Percentiles rank a stretch among this genome's conserved stretches.
phyloP scores from a whole-genome alignment of 768 basidiomycete species.

The Tephrocybe sp. region DNA sequence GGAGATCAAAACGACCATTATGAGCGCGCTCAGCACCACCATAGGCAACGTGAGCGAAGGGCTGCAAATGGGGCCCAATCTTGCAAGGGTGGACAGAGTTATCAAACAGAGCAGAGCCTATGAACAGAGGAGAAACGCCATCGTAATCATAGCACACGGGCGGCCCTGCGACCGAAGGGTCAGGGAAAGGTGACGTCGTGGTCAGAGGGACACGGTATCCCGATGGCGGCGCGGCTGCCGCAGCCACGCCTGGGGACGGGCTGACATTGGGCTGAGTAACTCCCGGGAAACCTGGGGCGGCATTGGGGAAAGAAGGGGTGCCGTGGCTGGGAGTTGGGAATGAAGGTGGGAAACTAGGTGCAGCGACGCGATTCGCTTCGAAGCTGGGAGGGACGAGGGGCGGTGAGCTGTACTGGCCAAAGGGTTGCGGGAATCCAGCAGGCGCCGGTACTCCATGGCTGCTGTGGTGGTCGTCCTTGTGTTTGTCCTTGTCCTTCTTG shows the following conservation, averaged over 20 bases:
- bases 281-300: conserved; percentile 14
- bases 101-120: conserved; percentile 71
- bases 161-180: conserved; percentile 36
- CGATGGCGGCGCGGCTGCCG: conserved; percentile 46
- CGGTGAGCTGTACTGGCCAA: conserved; percentile 19
- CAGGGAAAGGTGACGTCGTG: conserved; percentile 44
- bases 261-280: conserved; percentile 4
- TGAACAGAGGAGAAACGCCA: conserved; percentile 55
- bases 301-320: conserved; percentile 7
- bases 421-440: conserved; percentile 1
- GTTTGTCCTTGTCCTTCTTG: conserved; percentile 13
- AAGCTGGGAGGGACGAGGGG: conserved; percentile 19
- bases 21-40: conserved; percentile 62
- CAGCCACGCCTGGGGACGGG: not conserved
- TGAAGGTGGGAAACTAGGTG: conserved; percentile 5
- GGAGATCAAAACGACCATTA: conserved; percentile 66
- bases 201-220: conserved; percentile 63
- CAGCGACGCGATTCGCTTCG: conserved; percentile 13
- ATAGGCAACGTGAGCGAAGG: conserved; percentile 55
- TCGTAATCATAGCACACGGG: conserved; percentile 59
- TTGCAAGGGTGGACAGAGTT: conserved; percentile 82
- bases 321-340: conserved; percentile 6
- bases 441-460: conserved; percentile 5
- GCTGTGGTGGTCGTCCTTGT: conserved; percentile 6
- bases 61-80: conserved; percentile 58